These are phyloP conservation scores for Pholiota conissans DNA, from an alignment of 768 basidiomycete species.

Conservation along the genomic window DNA sequence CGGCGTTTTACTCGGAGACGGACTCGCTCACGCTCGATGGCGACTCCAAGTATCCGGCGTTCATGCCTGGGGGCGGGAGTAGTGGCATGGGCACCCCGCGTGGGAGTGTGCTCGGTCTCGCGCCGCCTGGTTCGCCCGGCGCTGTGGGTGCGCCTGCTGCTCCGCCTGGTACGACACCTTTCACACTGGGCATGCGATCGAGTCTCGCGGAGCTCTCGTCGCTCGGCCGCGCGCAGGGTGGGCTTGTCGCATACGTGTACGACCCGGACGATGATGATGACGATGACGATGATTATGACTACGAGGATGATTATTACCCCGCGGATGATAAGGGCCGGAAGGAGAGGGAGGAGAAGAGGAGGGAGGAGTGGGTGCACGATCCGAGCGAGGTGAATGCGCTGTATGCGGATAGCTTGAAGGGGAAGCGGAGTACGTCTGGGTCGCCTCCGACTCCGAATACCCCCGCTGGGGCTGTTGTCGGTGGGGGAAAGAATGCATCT, in stretches of 20 bases:
- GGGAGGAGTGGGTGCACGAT: constrained; percentile 6
- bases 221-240: constrained; percentile 22
- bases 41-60: constrained; percentile 32
- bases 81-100: neutral
- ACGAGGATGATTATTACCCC: constrained; percentile 18
- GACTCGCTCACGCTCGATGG: constrained; percentile 27
- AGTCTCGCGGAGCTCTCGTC: constrained; percentile 6
- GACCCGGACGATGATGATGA: constrained; percentile 43
- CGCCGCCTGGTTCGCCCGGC: neutral
- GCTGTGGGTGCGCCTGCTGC: neutral
- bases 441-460: too few species aligned
- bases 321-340: constrained; percentile 17
- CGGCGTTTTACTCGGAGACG: constrained; percentile 26
- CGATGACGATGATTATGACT: constrained; percentile 20
- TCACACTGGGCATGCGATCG: constrained; percentile 8
- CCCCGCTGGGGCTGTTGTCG: neutral
- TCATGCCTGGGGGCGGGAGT: neutral
- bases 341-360: constrained; percentile 11
- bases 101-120: neutral
- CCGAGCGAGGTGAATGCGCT: neutral
- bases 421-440: too few species aligned
- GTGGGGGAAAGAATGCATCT: neutral
- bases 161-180: neutral
- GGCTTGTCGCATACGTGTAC: constrained; percentile 63
- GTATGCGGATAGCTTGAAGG: neutral